phyloP scores from a whole-genome alignment of 306 rosid species.

The Pyrus bretschneideri region DNA sequence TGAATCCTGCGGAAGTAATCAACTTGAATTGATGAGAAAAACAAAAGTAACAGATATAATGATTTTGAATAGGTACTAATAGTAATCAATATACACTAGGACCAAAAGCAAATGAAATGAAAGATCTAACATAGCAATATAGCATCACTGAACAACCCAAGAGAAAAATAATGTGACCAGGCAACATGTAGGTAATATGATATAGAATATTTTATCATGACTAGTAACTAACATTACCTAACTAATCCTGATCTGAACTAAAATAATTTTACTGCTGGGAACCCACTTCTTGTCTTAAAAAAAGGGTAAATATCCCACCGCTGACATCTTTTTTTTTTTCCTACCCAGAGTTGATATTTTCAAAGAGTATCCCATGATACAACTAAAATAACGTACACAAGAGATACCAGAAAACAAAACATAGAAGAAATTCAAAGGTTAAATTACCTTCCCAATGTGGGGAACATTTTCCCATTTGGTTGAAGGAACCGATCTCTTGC shows the following conservation, averaged over 20 bases:
- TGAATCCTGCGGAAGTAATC: conserved; percentile 72
- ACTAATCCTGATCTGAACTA: not conserved
- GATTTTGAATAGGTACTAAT: not conserved
- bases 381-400: not conserved
- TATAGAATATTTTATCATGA: not conserved
- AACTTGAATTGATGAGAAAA: conserved; percentile 34
- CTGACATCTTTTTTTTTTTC: not conserved
- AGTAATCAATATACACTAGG: not conserved
- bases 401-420: not conserved
- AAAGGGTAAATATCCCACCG: not conserved
- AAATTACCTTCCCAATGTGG: conserved; percentile 73
- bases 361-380: not conserved
- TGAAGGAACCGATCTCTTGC: conserved; percentile 90
- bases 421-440: not conserved
- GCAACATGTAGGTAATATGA: not conserved
- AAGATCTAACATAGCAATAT: not conserved
- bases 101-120: not conserved
- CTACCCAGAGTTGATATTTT: not conserved
- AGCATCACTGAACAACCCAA: not conserved
- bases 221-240: not conserved
- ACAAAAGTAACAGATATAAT: not conserved
- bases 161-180: not conserved
- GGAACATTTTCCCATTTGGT: conserved; percentile 88
- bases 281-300: not conserved
- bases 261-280: not conserved